Conservation (phyloP, 495 filamentous ascomycete genomes). For the Aspergillus affinis region DNA sequence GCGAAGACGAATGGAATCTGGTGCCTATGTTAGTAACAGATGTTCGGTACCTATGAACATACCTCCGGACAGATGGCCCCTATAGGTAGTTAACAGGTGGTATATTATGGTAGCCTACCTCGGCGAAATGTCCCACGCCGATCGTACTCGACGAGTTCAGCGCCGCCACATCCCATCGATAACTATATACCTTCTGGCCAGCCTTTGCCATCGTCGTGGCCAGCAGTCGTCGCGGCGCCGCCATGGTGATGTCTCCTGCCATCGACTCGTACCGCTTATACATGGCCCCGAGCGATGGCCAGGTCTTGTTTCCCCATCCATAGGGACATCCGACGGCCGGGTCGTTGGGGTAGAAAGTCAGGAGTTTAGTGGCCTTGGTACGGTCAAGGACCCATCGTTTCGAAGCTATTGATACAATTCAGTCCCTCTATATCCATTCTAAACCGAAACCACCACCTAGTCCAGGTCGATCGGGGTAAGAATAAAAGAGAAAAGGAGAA, state of each 20-base stretch:
- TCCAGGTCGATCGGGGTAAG: neutral
- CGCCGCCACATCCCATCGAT: slow-evolving; percentile 50
- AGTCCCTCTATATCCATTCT: neutral
- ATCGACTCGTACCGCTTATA: slow-evolving; percentile 55
- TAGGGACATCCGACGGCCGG: slow-evolving; percentile 46
- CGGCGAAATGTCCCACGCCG: slow-evolving; percentile 39
- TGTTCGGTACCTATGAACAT: neutral
- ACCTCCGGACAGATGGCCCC: too few species aligned
- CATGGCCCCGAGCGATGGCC: slow-evolving; percentile 43
- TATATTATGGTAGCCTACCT: slow-evolving; percentile 20
- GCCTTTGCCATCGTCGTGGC: slow-evolving; percentile 47
- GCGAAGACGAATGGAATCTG: slow-evolving; percentile 50
- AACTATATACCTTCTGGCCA: slow-evolving; percentile 51
- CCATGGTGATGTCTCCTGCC: slow-evolving; percentile 55
- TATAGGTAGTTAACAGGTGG: too few species aligned
- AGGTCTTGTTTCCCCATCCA: slow-evolving; percentile 49
- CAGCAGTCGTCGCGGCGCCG: slow-evolving; percentile 51
- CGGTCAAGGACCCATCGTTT: slow-evolving; percentile 38
- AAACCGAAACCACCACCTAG: neutral
- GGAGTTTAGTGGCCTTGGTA: slow-evolving; percentile 28
- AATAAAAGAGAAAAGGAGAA: neutral
- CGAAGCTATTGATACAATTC: slow-evolving; percentile 21
- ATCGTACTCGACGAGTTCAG: slow-evolving; percentile 30
- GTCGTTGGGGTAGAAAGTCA: slow-evolving; percentile 43
- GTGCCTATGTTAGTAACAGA: neutral